Percentiles rank a stretch among this genome's conserved stretches.
Evolutionary conservation across 169 alveolate genomes (phyloP).

Genomic region (Plasmodium knowlesi): DNA sequence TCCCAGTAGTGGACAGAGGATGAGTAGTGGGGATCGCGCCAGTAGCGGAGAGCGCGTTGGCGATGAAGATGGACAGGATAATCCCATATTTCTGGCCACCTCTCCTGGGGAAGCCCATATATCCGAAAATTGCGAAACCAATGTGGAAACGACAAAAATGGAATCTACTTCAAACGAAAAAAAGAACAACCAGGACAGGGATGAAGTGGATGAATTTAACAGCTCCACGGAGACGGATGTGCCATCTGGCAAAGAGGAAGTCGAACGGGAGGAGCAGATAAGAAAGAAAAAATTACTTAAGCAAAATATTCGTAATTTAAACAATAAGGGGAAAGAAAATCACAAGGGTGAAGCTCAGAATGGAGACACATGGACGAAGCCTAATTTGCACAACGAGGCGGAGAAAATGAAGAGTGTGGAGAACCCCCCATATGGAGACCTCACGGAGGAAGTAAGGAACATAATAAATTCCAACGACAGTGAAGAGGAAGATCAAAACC

Average conservation of each 20-base stretch:
- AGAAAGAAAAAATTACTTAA: slow-evolving; percentile 36
- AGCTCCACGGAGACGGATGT: background rate
- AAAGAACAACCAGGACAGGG: background rate
- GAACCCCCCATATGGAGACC: background rate
- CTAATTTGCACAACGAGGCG: background rate
- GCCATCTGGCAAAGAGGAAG: background rate
- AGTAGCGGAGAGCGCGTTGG: background rate
- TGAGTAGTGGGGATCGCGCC: background rate
- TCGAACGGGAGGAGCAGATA: slow-evolving; percentile 18
- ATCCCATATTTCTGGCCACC: background rate
- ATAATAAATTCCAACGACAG: background rate
- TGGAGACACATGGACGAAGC: background rate
- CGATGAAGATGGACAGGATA: background rate
- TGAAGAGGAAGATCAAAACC: slow-evolving; percentile 21
- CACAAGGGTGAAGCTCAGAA: background rate
- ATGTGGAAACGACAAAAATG: background rate
- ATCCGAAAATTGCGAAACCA: background rate
- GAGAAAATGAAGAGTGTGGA: background rate
- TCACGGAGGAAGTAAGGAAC: slow-evolving; percentile 1
- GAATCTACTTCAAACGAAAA: background rate
- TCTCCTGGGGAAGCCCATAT: background rate
- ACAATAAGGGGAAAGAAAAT: slow-evolving; percentile 5
- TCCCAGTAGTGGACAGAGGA: background rate
- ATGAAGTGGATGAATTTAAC: background rate
- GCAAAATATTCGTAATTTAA: slow-evolving; percentile 30